Percentiles rank a stretch among this genome's conserved stretches.
Evolutionary conservation across 2,329 filamentous ascomycete species (phyloP).

Genomic region (Fusarium newnesense): DNA sequence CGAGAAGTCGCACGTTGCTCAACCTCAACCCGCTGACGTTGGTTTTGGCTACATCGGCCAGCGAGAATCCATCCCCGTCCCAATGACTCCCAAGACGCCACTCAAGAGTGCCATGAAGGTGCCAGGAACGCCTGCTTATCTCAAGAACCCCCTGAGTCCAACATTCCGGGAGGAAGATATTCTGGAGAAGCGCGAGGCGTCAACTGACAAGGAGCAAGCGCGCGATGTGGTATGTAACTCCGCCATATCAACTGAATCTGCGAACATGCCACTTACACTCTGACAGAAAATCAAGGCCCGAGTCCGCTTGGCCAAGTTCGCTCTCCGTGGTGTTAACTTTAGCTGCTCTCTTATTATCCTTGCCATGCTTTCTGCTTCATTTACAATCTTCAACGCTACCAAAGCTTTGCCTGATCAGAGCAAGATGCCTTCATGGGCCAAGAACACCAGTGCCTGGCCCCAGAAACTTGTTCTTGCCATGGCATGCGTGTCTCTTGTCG

Average conservation of each 20-base stretch:
- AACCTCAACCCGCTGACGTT: constrained; percentile 83
- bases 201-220: constrained; percentile 87
- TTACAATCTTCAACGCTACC: constrained; percentile 93
- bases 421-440: constrained; percentile 85
- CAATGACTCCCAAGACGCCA: constrained; percentile 77
- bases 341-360: constrained; percentile 96
- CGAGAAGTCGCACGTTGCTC: constrained; percentile 63
- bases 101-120: constrained; percentile 92
- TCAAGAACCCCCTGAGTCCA: constrained; percentile 85
- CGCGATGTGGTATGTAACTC: constrained; percentile 80
- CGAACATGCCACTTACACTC: constrained; percentile 41
- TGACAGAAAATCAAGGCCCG: constrained; percentile 88
- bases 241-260: background rate
- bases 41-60: constrained; percentile 90
- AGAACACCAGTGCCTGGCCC: constrained; percentile 84
- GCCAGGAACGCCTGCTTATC: constrained; percentile 81
- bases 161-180: constrained; percentile 90
- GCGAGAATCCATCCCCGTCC: constrained; percentile 68
- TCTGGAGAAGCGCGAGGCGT: constrained; percentile 83
- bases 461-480: constrained; percentile 85
- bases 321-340: constrained; percentile 96
- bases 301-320: constrained; percentile 92
- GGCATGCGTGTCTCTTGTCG: constrained; percentile 80
- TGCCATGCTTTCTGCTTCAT: constrained; percentile 86
- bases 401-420: constrained; percentile 78